Evolutionary conservation across 768 basidiomycete genomes (phyloP), one percentile per base, ranked within the genome.

Genomic region (Tremella mesenterica): DNA sequence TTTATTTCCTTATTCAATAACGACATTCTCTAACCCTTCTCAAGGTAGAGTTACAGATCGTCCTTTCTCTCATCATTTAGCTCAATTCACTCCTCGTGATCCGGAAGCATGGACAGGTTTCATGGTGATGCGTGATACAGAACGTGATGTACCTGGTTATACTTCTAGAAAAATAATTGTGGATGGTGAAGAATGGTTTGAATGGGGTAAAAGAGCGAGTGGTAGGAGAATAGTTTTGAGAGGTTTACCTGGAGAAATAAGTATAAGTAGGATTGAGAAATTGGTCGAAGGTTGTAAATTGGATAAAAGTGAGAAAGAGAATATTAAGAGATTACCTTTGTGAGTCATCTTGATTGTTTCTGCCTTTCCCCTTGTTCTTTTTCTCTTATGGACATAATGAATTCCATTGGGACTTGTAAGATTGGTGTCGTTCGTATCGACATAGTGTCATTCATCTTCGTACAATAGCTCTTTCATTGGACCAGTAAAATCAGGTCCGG

Each of bases 321-420:
- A 27, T 44, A 29, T 52, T 20, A n/a, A 16, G 39, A 21, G 27
- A 31, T 25, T 52, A 29, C 50, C 50, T 29, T 9, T n/a, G 50
- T 52, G 41, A 25, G 50, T 52, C 26, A 4, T 7, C 18, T 5
- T 10, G 25, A 31, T 48, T 7, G 43, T 23, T 23, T 23, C 14
- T 41, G n/a, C 14, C 38, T 41, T 41, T 34, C 33, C 33, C 33
- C 18, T 10, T 34, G 33, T 10, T 34, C 33, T 34, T 18, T 34
- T 12, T 7, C 13, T 10, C 7, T 47, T 12, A 13, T 27, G 23
- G 14, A 12, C 26, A 7, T 13, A 12, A 20, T 47, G 13, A 26
- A 12, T 47, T 14, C 47, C 16, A 12, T 20, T 4, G 44, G 5
- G n/a, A n/a, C n/a, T n/a, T n/a, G n/a, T n/a, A n/a, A n/a, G n/a